Base-by-base conservation (phyloP, 2,329 filamentous ascomycete species). In the Curvularia lunata region DNA sequence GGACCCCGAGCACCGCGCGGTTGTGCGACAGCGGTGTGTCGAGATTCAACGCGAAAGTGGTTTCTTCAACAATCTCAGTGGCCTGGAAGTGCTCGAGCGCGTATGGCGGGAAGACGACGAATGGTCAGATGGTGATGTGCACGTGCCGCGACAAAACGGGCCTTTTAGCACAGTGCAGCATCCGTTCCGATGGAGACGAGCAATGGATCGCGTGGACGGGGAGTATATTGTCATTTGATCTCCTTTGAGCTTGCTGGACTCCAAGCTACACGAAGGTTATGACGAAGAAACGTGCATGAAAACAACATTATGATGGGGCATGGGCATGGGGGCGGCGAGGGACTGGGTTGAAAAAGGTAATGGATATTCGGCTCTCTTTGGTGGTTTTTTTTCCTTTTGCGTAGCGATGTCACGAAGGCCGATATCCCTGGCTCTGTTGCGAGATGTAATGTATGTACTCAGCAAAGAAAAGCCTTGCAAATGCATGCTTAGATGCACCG, bases 41-140 rank as follows among this genome's bases (percentile, higher is more conserved):
- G 92, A 94, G 71, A 94, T 97, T 64, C 92, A 94, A 82, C 86
- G 87, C 28, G 90, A 94, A 64, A 94, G 90, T 52, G 93, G 93
- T 1, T 97, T 97, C 78, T 91, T 92, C 82, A 97, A 97, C 78
- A 97, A 97, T 74, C 84, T 96, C 40, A 90, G 90, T 6, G 92
- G 91, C 7, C 83, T 97, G 25, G 91, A 95, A 69, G 87, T 97
- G 4, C 79, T 97, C 41, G 93, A 97, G 80, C 87, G 88, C 68
- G 84, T 96, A 16, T 97, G 94, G 93, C 82, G 82, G 12, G 84
- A 83, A 48, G 84, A 86, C 48, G 75, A 77, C 54, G 70, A 71
- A 48, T 67, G 65, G 66, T 54, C 62, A 27, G 70, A 69, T 13
- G 57, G 74, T 40, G 62, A 68, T 30, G 48, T 58, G 34, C 62